A percentile compares a stretch with the other conserved stretches of the same genome.
Evolutionary conservation across 805 yeast genomes (phyloP).

Genomic region (Starmerella etchellsii): DNA sequence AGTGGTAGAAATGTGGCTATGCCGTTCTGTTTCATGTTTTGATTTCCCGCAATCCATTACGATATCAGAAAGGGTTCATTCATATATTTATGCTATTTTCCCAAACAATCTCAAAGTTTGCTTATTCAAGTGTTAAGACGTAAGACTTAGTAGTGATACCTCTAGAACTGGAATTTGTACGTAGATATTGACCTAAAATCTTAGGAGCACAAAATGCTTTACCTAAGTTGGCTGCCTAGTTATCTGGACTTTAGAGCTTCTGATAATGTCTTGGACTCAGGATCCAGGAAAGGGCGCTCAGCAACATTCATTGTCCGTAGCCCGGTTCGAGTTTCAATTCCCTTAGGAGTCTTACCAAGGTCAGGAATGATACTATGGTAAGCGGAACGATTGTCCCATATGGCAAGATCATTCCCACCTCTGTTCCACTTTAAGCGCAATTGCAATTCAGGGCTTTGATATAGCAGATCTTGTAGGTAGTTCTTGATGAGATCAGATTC

Average conservation of each 20-base stretch:
- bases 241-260: slow-evolving; percentile 29
- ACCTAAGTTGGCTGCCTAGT: no score
- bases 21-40: no score
- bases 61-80: no score
- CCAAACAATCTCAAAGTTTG: no score
- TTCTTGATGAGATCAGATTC: slow-evolving; percentile 39
- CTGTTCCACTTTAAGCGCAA: slow-evolving; percentile 42
- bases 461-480: slow-evolving; percentile 36
- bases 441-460: slow-evolving; percentile 43
- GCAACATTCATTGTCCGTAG: slow-evolving; percentile 23
- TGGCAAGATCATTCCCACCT: slow-evolving; percentile 36
- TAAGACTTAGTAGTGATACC: no score
- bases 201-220: no score
- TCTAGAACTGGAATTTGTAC: no score
- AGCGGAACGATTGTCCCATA: slow-evolving; percentile 49
- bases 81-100: no score
- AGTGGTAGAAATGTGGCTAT: no score
- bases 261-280: slow-evolving; percentile 20
- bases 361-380: slow-evolving; percentile 45
- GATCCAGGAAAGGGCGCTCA: slow-evolving; percentile 25
- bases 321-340: slow-evolving; percentile 21
- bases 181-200: no score
- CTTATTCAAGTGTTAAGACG: no score
- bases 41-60: no score
- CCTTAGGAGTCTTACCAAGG: slow-evolving; percentile 11